These are phyloP conservation scores for Colletotrichum cereale DNA, from an alignment of 2,329 filamentous ascomycete species.

Conservation along the genomic window DNA sequence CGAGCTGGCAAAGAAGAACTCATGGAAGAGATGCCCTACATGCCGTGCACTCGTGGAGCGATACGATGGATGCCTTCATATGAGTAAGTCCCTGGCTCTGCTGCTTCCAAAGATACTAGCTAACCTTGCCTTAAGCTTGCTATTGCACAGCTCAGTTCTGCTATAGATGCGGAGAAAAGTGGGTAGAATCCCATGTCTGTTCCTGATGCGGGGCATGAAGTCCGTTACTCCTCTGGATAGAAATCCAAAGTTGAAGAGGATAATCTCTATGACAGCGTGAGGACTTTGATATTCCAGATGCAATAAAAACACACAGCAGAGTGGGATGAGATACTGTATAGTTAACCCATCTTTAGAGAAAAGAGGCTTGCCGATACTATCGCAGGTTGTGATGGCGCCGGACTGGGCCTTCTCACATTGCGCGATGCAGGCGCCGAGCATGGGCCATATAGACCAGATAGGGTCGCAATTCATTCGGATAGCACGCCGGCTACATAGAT, in stretches of 20 bases:
- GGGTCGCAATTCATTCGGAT: background rate
- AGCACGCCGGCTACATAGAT: background rate
- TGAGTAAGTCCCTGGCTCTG: conserved; percentile 59
- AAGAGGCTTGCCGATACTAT: background rate
- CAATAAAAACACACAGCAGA: background rate
- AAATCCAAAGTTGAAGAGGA: background rate
- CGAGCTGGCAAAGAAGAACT: conserved; percentile 53
- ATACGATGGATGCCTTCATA: conserved; percentile 65
- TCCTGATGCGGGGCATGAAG: background rate
- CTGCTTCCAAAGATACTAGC: background rate
- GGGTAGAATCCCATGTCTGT: conserved; percentile 51
- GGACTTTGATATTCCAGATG: background rate
- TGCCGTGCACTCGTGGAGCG: conserved; percentile 65
- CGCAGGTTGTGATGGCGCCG: background rate
- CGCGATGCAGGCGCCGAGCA: background rate
- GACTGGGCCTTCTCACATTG: background rate
- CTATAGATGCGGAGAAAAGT: conserved; percentile 58
- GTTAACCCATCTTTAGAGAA: too few species aligned
- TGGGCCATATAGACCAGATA: background rate
- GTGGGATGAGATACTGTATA: background rate
- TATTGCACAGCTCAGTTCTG: conserved; percentile 63
- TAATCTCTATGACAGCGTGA: background rate
- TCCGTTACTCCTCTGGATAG: background rate
- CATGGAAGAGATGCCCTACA: conserved; percentile 64
- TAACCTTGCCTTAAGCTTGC: conserved; percentile 51